These are phyloP conservation scores for Penicillium goetzii DNA, from an alignment of 495 filamentous ascomycete species.

Conservation along the genomic window DNA sequence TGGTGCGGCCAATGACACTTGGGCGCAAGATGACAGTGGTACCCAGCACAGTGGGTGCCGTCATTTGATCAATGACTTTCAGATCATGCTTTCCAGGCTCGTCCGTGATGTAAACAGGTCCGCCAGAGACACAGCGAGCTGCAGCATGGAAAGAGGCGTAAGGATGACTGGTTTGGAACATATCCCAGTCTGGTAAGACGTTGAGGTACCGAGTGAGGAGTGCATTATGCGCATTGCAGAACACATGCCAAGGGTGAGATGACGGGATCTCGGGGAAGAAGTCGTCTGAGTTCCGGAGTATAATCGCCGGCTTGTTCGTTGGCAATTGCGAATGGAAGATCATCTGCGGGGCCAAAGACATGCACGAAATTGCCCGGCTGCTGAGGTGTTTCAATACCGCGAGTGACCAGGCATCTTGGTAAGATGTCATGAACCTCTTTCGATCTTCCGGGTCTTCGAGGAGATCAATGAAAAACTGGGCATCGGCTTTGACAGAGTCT, in stretches of 20 bases:
- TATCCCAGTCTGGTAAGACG: slow-evolving; percentile 93
- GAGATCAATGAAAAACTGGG: slow-evolving; percentile 83
- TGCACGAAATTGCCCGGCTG: slow-evolving; percentile 83
- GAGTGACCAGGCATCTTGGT: slow-evolving; percentile 86
- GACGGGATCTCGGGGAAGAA: slow-evolving; percentile 80
- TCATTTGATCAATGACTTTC: slow-evolving; percentile 76
- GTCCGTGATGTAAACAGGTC: slow-evolving; percentile 93
- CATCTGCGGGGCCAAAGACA: slow-evolving; percentile 82
- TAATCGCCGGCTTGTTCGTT: slow-evolving; percentile 65
- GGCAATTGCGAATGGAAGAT: slow-evolving; percentile 84
- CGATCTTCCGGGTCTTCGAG: slow-evolving; percentile 68
- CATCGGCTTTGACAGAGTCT: slow-evolving; percentile 88
- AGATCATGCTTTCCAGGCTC: slow-evolving; percentile 79
- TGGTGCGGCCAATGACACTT: slow-evolving; percentile 66
- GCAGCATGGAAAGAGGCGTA: slow-evolving; percentile 86
- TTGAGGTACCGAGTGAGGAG: slow-evolving; percentile 76
- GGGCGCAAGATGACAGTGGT: slow-evolving; percentile 79
- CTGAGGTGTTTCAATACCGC: slow-evolving; percentile 77
- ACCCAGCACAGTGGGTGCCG: slow-evolving; percentile 64
- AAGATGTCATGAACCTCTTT: slow-evolving; percentile 67
- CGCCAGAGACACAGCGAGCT: slow-evolving; percentile 85
- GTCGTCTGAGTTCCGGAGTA: slow-evolving; percentile 90
- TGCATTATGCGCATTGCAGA: slow-evolving; percentile 90
- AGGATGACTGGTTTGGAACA: slow-evolving; percentile 89
- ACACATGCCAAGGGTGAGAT: slow-evolving; percentile 93